These are phyloP conservation scores for Rachicladosporium sp. DNA, from an alignment of 2,329 filamentous ascomycete species.

Conservation along the genomic window DNA sequence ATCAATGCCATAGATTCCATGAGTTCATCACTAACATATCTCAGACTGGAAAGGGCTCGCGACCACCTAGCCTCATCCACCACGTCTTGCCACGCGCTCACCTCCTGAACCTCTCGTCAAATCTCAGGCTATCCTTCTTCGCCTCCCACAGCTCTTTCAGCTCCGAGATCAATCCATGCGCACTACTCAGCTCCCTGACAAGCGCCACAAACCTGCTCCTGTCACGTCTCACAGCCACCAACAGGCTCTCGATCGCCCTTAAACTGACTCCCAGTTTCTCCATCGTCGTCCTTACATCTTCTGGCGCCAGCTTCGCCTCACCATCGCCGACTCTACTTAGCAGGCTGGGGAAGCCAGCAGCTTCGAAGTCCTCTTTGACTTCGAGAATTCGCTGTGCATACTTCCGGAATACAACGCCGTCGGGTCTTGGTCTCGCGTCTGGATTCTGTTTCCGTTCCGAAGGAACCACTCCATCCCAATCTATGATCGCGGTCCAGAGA, in stretches of 20 bases:
- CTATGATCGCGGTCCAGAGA: slow-evolving; percentile 5
- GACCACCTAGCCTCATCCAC: slow-evolving; percentile 3
- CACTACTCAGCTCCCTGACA: slow-evolving; percentile 9
- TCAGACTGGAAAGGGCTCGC: slow-evolving; percentile 16
- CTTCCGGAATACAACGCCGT: neutral
- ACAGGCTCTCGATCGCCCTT: slow-evolving; percentile 10
- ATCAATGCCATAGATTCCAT: neutral
- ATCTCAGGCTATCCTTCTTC: neutral
- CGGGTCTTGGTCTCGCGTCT: neutral
- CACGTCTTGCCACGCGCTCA: too few relatives aligned
- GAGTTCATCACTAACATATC: neutral
- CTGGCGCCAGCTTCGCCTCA: neutral
- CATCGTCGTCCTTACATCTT: slow-evolving; percentile 7
- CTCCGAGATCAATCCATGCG: slow-evolving; percentile 9
- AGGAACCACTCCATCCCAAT: slow-evolving; percentile 6
- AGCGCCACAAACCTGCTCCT: slow-evolving; percentile 9
- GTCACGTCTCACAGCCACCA: slow-evolving; percentile 7
- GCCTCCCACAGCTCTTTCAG: slow-evolving; percentile 9
- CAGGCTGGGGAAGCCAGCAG: too few relatives aligned
- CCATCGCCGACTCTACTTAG: too few relatives aligned
- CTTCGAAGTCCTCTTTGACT: too few relatives aligned
- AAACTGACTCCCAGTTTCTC: slow-evolving; percentile 10
- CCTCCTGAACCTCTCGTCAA: neutral
- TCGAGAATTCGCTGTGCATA: too few relatives aligned
- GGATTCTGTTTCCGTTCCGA: neutral